Conservation (phyloP, 352 stramenopile genomes). For the Phytophthora lateralis region DNA sequence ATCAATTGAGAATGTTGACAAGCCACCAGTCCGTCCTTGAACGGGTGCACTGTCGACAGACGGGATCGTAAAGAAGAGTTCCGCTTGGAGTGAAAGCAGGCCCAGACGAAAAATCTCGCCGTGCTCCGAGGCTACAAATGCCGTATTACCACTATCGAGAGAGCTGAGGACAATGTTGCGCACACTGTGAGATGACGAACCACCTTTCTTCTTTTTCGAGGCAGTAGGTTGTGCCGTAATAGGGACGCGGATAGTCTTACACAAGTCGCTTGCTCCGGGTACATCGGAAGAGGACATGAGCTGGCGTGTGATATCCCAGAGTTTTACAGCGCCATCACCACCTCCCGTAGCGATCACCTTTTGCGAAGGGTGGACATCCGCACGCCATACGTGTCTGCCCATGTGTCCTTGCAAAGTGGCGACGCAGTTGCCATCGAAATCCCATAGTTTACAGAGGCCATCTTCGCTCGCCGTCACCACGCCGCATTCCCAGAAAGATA, state of each 20-base stretch:
- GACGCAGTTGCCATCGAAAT: slow-evolving; percentile 57
- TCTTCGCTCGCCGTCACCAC: slow-evolving; percentile 80
- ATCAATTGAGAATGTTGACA: slow-evolving; percentile 56
- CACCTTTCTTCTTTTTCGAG: slow-evolving; percentile 39
- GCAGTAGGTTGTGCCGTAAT: slow-evolving; percentile 7
- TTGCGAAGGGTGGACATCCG: slow-evolving; percentile 56
- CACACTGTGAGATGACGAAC: slow-evolving; percentile 43
- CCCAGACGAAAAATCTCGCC: slow-evolving; percentile 59
- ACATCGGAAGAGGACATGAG: slow-evolving; percentile 45
- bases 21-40: slow-evolving; percentile 29
- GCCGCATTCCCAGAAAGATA: slow-evolving; percentile 60
- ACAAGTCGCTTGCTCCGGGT: slow-evolving; percentile 12
- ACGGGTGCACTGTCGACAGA: background rate
- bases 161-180: slow-evolving; percentile 56
- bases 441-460: slow-evolving; percentile 78
- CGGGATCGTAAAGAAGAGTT: slow-evolving; percentile 40
- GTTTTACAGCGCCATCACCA: slow-evolving; percentile 78
- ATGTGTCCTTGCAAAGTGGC: slow-evolving; percentile 78
- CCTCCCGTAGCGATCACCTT: slow-evolving; percentile 72
- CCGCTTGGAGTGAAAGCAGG: slow-evolving; percentile 34
- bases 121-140: slow-evolving; percentile 70
- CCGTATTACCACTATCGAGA: slow-evolving; percentile 30
- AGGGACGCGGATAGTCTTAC: slow-evolving; percentile 30
- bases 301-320: slow-evolving; percentile 75
- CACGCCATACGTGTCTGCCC: slow-evolving; percentile 81